Evolutionary conservation across 148 eudicot species (phyloP).

Genomic region (Chenopodium album): DNA sequence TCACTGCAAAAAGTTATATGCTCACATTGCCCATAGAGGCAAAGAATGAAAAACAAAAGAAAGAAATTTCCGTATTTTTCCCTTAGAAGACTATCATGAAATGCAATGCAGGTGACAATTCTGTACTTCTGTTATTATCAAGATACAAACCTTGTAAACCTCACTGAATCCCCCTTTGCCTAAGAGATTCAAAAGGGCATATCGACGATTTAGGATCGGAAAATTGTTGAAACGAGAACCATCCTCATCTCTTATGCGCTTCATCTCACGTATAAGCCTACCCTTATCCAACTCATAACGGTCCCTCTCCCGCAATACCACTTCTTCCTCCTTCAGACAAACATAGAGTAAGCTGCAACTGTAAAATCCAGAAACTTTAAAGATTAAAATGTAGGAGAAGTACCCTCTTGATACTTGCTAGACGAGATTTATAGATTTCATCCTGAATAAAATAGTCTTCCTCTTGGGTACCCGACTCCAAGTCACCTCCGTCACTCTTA

Average conservation of each 20-base stretch:
- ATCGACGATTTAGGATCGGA: constrained; percentile 83
- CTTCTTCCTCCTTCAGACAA: constrained; percentile 79
- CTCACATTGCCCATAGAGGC: constrained; percentile 36
- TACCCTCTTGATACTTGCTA: constrained; percentile 94
- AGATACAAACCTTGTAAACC: constrained; percentile 79
- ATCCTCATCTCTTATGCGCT: constrained; percentile 97
- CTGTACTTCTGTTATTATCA: not conserved
- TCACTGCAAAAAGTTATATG: constrained; percentile 36
- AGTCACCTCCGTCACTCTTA: constrained; percentile 64
- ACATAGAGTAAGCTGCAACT: constrained; percentile 17
- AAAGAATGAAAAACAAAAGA: constrained; percentile 5
- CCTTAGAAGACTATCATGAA: not conserved
- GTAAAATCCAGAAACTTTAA: constrained; percentile 8
- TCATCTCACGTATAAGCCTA: constrained; percentile 98
- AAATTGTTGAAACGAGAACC: constrained; percentile 93
- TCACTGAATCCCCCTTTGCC: constrained; percentile 99
- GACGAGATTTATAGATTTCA: constrained; percentile 87
- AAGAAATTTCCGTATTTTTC: not conserved
- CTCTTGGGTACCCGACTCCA: constrained; percentile 61
- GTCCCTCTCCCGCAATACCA: constrained; percentile 77
- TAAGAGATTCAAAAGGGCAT: constrained; percentile 91
- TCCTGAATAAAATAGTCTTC: constrained; percentile 81
- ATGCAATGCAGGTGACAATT: constrained; percentile 3
- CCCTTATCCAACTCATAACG: constrained; percentile 93
- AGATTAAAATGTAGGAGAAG: constrained; percentile 21